These are phyloP conservation scores for Rhodotorula glutinis DNA, from an alignment of 1,284 basidiomycete genomes.

Conservation along the genomic window DNA sequence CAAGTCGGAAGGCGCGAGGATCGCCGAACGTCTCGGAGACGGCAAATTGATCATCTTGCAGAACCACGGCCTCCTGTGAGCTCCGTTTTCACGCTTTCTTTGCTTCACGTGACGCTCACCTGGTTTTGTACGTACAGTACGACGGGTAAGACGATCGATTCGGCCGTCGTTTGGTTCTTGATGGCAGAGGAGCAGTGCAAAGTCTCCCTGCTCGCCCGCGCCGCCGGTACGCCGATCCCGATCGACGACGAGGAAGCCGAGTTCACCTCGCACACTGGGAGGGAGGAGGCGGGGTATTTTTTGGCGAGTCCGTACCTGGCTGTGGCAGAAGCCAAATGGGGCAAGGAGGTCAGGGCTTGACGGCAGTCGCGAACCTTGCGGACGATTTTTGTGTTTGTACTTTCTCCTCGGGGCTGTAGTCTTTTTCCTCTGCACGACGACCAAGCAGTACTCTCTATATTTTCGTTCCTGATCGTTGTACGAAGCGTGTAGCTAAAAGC, in stretches of 20 bases:
- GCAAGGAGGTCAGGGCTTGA: conserved; percentile 1
- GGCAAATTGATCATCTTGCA: conserved; percentile 52
- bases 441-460: no score
- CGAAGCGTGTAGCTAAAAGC: no score
- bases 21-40: conserved; percentile 54
- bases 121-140: conserved; percentile 50
- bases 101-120: not conserved
- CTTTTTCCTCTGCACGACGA: no score
- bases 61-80: conserved; percentile 56
- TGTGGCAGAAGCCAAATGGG: conserved; percentile 1
- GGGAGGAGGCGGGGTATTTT: conserved; percentile 21
- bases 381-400: no score
- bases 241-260: conserved; percentile 30
- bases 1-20: conserved; percentile 59
- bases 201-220: conserved; percentile 56
- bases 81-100: not conserved
- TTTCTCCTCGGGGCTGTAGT: no score
- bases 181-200: conserved; percentile 54
- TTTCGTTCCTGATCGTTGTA: no score
- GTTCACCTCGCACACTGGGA: conserved; percentile 24
- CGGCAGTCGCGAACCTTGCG: not conserved
- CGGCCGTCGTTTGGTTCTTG: conserved; percentile 51
- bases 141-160: conserved; percentile 52
- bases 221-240: conserved; percentile 45
- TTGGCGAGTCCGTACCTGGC: conserved; percentile 26